Percentiles rank a stretch among this genome's conserved stretches.
Evolutionary conservation across 768 basidiomycete genomes (phyloP).

Genomic region (Kwoniella sp.): DNA sequence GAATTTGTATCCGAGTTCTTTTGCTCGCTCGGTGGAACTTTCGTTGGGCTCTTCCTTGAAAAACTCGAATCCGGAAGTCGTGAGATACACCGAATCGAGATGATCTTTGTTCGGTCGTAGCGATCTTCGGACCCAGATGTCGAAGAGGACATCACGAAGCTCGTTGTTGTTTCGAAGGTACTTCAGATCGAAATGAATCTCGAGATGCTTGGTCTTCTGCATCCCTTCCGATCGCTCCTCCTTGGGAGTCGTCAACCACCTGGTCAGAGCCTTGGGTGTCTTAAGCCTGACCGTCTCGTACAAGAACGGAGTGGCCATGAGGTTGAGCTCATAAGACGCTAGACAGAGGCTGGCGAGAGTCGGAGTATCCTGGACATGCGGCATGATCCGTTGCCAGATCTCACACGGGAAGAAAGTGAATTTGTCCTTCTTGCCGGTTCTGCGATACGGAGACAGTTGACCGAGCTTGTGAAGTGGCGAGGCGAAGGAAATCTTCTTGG

Average conservation of each 20-base stretch:
- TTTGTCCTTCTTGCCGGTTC: too few relatives aligned
- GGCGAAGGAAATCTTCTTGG: too few relatives aligned
- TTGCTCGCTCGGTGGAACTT: not conserved
- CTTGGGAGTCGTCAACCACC: not conserved
- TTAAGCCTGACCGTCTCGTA: not conserved
- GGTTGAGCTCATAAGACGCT: not conserved
- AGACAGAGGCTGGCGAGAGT: not conserved
- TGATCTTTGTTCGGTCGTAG: not conserved
- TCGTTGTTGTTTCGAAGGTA: constrained; percentile 2
- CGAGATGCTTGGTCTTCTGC: not conserved
- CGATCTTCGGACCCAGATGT: not conserved
- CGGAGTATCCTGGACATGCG: not conserved
- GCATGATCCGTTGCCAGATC: not conserved
- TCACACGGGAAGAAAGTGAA: not conserved
- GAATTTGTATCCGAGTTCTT: not conserved
- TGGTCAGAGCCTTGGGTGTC: not conserved
- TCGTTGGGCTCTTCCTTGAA: not conserved
- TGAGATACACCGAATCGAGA: not conserved
- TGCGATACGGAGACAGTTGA: too few relatives aligned
- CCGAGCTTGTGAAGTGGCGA: too few relatives aligned
- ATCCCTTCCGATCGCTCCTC: not conserved
- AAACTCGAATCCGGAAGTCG: constrained; percentile 2
- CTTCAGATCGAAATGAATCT: not conserved
- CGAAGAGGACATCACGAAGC: not conserved
- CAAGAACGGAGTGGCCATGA: not conserved